Conservation (phyloP, 2,329 filamentous ascomycete genomes). For the Neofusicoccum laricinum region DNA sequence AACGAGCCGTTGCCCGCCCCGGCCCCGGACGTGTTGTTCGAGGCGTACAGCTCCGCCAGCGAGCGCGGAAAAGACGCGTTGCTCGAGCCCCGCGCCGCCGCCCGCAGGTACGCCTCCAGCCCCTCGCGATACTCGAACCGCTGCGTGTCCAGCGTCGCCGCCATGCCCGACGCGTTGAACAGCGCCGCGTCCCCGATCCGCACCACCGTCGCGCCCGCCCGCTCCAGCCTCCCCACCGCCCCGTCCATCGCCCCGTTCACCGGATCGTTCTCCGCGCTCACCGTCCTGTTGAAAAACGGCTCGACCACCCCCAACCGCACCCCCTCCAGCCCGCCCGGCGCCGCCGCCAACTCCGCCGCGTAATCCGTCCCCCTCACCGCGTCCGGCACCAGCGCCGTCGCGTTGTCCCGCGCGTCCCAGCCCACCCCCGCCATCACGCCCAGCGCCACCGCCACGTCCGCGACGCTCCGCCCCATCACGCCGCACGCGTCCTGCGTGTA, state of each 20-base stretch:
- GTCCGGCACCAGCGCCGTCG: slow-evolving; percentile 48
- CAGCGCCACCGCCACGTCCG: slow-evolving; percentile 51
- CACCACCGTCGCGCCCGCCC: slow-evolving; percentile 50
- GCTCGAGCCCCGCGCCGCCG: slow-evolving; percentile 30
- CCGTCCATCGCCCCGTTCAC: slow-evolving; percentile 54
- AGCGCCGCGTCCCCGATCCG: slow-evolving; percentile 45
- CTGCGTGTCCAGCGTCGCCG: slow-evolving; percentile 55
- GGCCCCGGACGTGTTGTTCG: slow-evolving; percentile 28
- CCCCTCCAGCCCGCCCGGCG: slow-evolving; percentile 34
- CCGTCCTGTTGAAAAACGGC: slow-evolving; percentile 57
- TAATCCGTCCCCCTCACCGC: slow-evolving; percentile 47
- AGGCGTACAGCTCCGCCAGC: slow-evolving; percentile 50
- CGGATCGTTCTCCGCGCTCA: slow-evolving; percentile 52
- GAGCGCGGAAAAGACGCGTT: slow-evolving; percentile 44
- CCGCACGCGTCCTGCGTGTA: slow-evolving; percentile 57
- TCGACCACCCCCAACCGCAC: slow-evolving; percentile 51
- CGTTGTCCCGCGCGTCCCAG: slow-evolving; percentile 52
- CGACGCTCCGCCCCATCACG: slow-evolving; percentile 51
- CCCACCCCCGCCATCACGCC: slow-evolving; percentile 54
- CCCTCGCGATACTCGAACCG: slow-evolving; percentile 57
- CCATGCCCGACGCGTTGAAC: slow-evolving; percentile 54
- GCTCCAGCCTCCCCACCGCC: slow-evolving; percentile 45
- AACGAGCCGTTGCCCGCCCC: slow-evolving; percentile 43
- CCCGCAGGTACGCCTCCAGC: slow-evolving; percentile 54
- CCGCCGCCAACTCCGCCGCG: slow-evolving; percentile 33